Percentiles rank a stretch among this genome's conserved stretches.
phyloP scores from a whole-genome alignment of 2,329 filamentous ascomycete genomes.

The Aspergillus neotritici region DNA sequence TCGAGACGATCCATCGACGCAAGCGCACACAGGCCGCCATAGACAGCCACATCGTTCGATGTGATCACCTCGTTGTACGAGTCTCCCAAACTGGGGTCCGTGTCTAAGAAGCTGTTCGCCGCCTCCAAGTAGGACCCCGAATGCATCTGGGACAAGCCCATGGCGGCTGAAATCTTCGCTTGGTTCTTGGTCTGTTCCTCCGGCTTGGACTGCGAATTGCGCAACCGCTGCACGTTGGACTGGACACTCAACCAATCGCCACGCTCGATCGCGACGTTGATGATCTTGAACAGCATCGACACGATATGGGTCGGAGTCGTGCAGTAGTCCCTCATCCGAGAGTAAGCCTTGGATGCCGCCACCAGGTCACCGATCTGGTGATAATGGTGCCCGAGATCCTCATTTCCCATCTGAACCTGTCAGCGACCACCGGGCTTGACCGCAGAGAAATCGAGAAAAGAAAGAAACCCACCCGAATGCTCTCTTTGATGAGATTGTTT shows the following conservation, averaged over 20 bases:
- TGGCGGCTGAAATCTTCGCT: constrained; percentile 61
- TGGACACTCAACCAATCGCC: constrained; percentile 69
- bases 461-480: constrained; percentile 64
- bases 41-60: constrained; percentile 83
- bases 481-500: constrained; percentile 96
- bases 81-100: constrained; percentile 52
- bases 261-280: constrained; percentile 69
- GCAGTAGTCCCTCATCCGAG: constrained; percentile 84
- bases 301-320: constrained; percentile 76
- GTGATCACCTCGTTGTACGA: constrained; percentile 67
- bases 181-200: constrained; percentile 55
- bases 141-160: constrained; percentile 57
- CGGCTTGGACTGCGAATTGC: constrained; percentile 48
- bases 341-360: constrained; percentile 70
- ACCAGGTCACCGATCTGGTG: constrained; percentile 70
- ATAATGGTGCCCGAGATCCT: constrained; percentile 81
- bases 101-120: constrained; percentile 63
- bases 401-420: constrained; percentile 72
- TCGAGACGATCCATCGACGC: constrained; percentile 79
- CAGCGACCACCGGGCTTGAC: constrained; percentile 4
- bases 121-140: constrained; percentile 58
- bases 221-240: constrained; percentile 54
- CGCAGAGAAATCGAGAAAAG: neutral
- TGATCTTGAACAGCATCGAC: constrained; percentile 73
- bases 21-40: constrained; percentile 82